These are phyloP conservation scores for Mucor circinelloides DNA, from an alignment of 371 early-diverging fungal genomes.

Conservation along the genomic window DNA sequence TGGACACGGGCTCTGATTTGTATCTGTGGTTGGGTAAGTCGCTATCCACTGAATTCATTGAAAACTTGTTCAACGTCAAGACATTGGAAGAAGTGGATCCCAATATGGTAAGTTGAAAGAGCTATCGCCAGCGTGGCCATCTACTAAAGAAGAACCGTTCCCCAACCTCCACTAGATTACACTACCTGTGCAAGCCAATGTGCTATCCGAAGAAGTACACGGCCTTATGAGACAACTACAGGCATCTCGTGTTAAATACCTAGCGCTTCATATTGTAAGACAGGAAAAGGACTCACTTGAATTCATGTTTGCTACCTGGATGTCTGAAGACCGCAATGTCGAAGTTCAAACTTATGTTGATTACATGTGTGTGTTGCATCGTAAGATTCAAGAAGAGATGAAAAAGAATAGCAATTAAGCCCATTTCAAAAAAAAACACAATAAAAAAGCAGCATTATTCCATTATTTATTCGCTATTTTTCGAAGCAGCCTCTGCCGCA, in stretches of 20 bases:
- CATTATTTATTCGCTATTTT: background rate
- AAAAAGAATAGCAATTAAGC: constrained; percentile 43
- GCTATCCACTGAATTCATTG: constrained; percentile 59
- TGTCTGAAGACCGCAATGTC: constrained; percentile 88
- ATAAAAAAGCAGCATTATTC: background rate
- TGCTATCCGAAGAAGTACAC: constrained; percentile 58
- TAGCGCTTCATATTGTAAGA: constrained; percentile 58
- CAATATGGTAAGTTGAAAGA: constrained; percentile 60
- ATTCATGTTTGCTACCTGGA: constrained; percentile 67
- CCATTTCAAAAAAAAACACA: constrained; percentile 10
- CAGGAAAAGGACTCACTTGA: constrained; percentile 41
- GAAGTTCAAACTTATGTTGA: constrained; percentile 94
- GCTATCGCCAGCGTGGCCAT: too few species aligned
- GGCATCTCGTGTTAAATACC: constrained; percentile 41
- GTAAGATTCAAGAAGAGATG: constrained; percentile 84
- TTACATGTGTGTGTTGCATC: constrained; percentile 88
- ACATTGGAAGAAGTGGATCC: constrained; percentile 76
- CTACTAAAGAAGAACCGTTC: too few species aligned
- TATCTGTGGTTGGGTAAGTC: constrained; percentile 89
- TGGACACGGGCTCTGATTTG: constrained; percentile 84
- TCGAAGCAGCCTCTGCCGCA: background rate
- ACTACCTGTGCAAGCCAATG: constrained; percentile 57
- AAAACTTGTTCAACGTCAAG: constrained; percentile 76
- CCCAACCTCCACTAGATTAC: constrained; percentile 16
- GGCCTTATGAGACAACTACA: constrained; percentile 67